Conservation (phyloP, 805 yeast species). For the Metschnikowia lachancei region DNA sequence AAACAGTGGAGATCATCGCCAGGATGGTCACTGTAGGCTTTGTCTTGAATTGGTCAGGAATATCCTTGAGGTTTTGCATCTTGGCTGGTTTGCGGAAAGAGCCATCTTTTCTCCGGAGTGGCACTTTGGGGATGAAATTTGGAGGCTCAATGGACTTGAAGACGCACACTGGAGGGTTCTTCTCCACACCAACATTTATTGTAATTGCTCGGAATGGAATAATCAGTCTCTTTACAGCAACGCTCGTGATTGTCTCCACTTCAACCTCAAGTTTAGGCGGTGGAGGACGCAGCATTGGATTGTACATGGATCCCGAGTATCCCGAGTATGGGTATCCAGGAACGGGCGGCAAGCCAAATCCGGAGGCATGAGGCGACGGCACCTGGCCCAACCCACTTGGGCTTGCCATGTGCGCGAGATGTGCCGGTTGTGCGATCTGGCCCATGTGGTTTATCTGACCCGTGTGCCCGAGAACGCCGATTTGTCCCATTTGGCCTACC, state of each 20-base stretch:
- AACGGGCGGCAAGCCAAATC: constrained; percentile 2
- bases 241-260: constrained; percentile 27
- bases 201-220: constrained; percentile 31
- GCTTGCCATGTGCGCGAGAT: neutral
- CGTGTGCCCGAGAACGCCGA: neutral
- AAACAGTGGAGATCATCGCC: constrained; percentile 73
- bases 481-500: neutral
- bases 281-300: constrained; percentile 25
- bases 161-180: constrained; percentile 29
- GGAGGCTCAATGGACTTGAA: constrained; percentile 35
- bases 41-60: constrained; percentile 80
- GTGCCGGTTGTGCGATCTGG: neutral
- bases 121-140: constrained; percentile 31
- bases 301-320: constrained; percentile 2
- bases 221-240: constrained; percentile 22
- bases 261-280: constrained; percentile 38
- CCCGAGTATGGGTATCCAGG: constrained; percentile 5
- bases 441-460: neutral
- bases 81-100: constrained; percentile 46
- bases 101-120: constrained; percentile 33
- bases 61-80: constrained; percentile 74
- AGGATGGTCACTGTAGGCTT: constrained; percentile 85
- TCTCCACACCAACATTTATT: constrained; percentile 17
- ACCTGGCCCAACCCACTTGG: neutral
- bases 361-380: neutral